These are phyloP conservation scores for Cerioporus squamosus DNA, from an alignment of 1,284 basidiomycete species.

Conservation along the genomic window DNA sequence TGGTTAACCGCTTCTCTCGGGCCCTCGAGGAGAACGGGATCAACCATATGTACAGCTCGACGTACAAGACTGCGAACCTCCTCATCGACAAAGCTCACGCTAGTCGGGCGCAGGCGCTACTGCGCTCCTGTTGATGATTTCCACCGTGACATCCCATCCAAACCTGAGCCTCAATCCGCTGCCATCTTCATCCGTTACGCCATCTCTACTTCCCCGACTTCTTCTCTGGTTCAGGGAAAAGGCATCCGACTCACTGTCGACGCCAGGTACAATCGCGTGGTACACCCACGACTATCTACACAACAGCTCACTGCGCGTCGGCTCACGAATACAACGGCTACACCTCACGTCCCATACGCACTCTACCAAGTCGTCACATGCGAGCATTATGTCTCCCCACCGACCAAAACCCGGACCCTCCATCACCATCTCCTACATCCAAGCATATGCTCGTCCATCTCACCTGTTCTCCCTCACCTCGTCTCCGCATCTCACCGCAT, in stretches of 20 bases:
- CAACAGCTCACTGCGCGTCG: too few species aligned
- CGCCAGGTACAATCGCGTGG: too few species aligned
- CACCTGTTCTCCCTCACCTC: neutral
- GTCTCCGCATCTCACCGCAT: too few species aligned
- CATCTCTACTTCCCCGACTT: too few species aligned
- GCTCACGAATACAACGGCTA: too few species aligned
- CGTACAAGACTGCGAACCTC: constrained; percentile 83
- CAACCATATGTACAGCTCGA: constrained; percentile 86
- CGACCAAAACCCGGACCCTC: neutral
- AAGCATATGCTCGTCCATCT: neutral
- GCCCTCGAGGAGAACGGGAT: constrained; percentile 72
- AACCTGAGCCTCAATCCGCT: neutral
- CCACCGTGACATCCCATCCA: too few species aligned
- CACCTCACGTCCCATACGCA: too few species aligned
- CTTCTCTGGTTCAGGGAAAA: too few species aligned
- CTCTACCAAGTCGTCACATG: too few species aligned
- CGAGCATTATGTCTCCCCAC: neutral
- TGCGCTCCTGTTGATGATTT: constrained; percentile 33
- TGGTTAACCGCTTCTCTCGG: constrained; percentile 77
- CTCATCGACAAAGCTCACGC: constrained; percentile 52
- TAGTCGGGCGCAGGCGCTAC: constrained; percentile 33
- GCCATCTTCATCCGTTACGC: too few species aligned
- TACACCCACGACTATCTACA: too few species aligned
- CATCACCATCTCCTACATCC: neutral
- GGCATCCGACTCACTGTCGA: too few species aligned